These are phyloP conservation scores for Blumeria hordei DNA, from an alignment of 2,329 filamentous ascomycete species.

Conservation along the genomic window DNA sequence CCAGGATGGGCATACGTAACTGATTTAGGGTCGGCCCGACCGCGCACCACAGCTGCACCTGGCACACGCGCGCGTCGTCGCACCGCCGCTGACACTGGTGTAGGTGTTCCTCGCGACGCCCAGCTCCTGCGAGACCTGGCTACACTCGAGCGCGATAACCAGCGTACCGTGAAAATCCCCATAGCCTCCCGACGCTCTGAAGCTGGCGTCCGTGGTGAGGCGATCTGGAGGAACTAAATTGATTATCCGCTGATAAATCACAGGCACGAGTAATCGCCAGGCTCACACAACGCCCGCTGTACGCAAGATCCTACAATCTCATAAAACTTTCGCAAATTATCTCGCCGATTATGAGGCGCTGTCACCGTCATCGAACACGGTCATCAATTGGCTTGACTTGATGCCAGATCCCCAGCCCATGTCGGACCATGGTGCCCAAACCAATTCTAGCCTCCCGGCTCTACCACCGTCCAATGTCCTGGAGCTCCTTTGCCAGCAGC, in stretches of 20 bases:
- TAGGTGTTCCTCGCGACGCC: constrained; percentile 41
- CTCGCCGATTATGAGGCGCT: constrained; percentile 55
- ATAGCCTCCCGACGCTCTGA: constrained; percentile 32
- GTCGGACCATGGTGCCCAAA: constrained; percentile 24
- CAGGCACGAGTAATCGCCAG: not conserved
- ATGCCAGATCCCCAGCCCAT: not conserved
- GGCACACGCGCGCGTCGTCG: constrained; percentile 46
- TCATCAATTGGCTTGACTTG: not conserved
- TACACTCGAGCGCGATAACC: constrained; percentile 59
- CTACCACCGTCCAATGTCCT: constrained; percentile 37
- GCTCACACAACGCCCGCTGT: constrained; percentile 24
- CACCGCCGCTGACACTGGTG: constrained; percentile 21
- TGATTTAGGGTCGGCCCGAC: constrained; percentile 37
- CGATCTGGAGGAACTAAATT: not conserved
- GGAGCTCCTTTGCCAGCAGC: constrained; percentile 33
- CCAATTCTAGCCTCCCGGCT: constrained; percentile 31
- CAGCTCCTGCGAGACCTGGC: constrained; percentile 63
- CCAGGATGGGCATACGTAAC: constrained; percentile 88
- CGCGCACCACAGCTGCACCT: constrained; percentile 24
- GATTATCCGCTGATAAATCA: not conserved
- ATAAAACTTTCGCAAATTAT: constrained; percentile 67
- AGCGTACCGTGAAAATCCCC: constrained; percentile 46
- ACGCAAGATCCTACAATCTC: constrained; percentile 52
- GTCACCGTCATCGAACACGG: not conserved
- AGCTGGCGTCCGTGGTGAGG: constrained; percentile 18